Base-by-base conservation (phyloP, 257 asterid genomes). In the Primulina huaijiensis region DNA sequence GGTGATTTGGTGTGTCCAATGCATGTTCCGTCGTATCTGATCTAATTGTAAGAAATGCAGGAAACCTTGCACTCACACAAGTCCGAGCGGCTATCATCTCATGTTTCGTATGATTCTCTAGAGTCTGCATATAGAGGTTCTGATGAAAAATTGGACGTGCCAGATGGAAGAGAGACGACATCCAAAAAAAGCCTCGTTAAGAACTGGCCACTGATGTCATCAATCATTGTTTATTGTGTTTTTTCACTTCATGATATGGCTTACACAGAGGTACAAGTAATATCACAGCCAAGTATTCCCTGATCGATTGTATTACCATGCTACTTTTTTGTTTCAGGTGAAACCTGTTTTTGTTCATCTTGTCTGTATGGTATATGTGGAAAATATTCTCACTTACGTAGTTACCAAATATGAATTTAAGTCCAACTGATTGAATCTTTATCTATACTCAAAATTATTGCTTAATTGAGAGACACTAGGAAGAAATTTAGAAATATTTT, bases 151-250 rank as follows among this genome's bases (percentile, higher is more conserved):
- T 81, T 7, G 55, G 69, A 30, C 30, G 52, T 21, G 70, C 55
- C 69, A 12, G 64, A 74, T 73, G 29, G 59, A 56, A 31, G 3
- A 31, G 30, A 62, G 60, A 23, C 72, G 10, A 21, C 73, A 46
- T 71, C 88, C 12, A 79, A 69, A 50, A 43, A 57, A 43, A 87
- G 83, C 83, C 90, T 90, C 23, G 52, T 74, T 19, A 85, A 52
- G 75, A 90, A 90, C 81, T 89, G 96, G 97, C 96, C 97, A 53
- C 86, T 90, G 14, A 80, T 90, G 92, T 90, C 97, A 6, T 81
- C 97, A 60, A 79, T 90, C 62, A 74, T 87, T 10, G 85, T 85
- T 4, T 90, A 88, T 67, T 89, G 96, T 64, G 64, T 89, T 57
- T 84, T 90, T 84, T 85, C 89, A 46, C 96, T 90, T 75, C 97